phyloP scores from a whole-genome alignment of 805 yeast species.

The Priceomyces melissophilus region DNA sequence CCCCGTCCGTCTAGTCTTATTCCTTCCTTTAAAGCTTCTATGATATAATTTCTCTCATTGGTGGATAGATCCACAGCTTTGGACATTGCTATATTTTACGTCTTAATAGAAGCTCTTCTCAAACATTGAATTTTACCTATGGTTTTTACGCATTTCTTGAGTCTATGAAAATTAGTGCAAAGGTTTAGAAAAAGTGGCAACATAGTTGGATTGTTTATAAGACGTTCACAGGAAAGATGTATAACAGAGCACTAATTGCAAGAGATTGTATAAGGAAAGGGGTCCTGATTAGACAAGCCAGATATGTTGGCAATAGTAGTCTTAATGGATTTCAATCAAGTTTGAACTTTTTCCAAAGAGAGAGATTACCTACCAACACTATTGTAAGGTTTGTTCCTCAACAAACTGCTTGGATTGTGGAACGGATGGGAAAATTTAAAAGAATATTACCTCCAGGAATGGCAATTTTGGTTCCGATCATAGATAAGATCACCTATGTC shows the following conservation, averaged over 20 bases:
- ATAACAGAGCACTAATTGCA: neutral
- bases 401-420: conserved; percentile 88
- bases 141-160: no score
- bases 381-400: conserved; percentile 79
- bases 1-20: conserved; percentile 67
- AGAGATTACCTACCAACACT: conserved; percentile 70
- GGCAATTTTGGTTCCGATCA: conserved; percentile 65
- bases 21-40: conserved; percentile 60
- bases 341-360: conserved; percentile 58
- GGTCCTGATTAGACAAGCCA: neutral
- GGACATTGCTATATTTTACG: conserved; percentile 43
- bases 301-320: neutral
- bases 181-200: neutral
- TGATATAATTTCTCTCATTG: conserved; percentile 60
- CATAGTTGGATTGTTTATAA: neutral
- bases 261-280: conserved; percentile 1
- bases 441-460: conserved; percentile 68
- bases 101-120: neutral
- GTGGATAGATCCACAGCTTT: conserved; percentile 58
- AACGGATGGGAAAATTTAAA: conserved; percentile 84
- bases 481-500: conserved; percentile 77
- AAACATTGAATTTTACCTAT: no score
- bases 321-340: conserved; percentile 9
- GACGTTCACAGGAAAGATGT: conserved; percentile 1
- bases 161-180: no score